Conservation (phyloP, 1,284 basidiomycete species). For the Athelia sp. region DNA sequence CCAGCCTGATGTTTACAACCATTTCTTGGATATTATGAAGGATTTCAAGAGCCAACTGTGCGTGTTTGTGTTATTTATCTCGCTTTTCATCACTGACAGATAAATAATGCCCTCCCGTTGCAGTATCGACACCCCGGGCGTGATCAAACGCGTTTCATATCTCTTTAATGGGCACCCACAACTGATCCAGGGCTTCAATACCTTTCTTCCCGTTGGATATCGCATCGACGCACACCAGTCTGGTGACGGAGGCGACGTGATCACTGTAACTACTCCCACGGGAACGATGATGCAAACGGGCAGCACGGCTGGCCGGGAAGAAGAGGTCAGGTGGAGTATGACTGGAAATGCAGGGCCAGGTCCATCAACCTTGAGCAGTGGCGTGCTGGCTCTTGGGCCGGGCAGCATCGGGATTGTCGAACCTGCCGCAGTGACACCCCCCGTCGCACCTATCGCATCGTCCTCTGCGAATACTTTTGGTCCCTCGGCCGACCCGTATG, state of each 20-base stretch:
- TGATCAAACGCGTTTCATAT: slow-evolving; percentile 91
- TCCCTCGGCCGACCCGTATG: background rate
- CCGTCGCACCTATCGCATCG: too few species aligned
- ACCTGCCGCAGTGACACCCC: too few species aligned
- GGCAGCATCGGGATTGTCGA: too few species aligned
- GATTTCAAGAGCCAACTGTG: slow-evolving; percentile 92
- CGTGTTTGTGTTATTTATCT: slow-evolving; percentile 22
- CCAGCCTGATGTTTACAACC: slow-evolving; percentile 90
- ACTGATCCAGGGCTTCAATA: slow-evolving; percentile 98
- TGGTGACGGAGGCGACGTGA: slow-evolving; percentile 35
- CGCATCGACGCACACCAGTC: slow-evolving; percentile 69
- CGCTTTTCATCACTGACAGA: background rate
- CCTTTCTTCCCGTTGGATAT: slow-evolving; percentile 93
- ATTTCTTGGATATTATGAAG: slow-evolving; percentile 97
- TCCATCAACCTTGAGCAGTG: background rate
- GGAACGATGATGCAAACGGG: slow-evolving; percentile 38
- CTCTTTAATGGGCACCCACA: slow-evolving; percentile 89
- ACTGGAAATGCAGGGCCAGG: background rate
- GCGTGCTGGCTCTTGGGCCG: too few species aligned
- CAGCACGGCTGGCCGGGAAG: background rate
- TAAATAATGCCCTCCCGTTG: slow-evolving; percentile 5
- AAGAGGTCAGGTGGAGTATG: background rate
- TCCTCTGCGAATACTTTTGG: too few species aligned
- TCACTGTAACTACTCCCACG: slow-evolving; percentile 78
- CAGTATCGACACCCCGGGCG: slow-evolving; percentile 96